Conservation (phyloP, 345 rosid species). For the Cochlearia excelsa region DNA sequence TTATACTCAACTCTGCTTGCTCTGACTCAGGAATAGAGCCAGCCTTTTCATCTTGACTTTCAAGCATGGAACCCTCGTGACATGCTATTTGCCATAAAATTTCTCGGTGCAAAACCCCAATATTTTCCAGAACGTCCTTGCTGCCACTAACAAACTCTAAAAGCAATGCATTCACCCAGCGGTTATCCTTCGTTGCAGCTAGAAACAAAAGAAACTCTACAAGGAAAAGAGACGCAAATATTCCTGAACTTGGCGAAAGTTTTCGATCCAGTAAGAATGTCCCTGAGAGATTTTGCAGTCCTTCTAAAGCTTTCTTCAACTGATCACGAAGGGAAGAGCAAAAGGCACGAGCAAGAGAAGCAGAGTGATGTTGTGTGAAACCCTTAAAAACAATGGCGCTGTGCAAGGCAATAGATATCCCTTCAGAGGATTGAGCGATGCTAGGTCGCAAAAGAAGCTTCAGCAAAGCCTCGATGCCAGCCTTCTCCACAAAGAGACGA, state of each 20-base stretch:
- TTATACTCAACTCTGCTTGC: constrained; percentile 48
- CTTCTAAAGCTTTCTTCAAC: constrained; percentile 63
- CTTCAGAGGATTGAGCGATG: constrained; percentile 93
- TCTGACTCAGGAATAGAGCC: constrained; percentile 46
- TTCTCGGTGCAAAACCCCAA: constrained; percentile 85
- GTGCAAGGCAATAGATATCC: constrained; percentile 89
- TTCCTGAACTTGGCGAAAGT: constrained; percentile 48
- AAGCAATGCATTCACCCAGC: constrained; percentile 90
- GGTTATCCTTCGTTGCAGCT: constrained; percentile 90
- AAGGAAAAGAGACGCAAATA: constrained; percentile 81
- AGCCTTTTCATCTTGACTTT: constrained; percentile 46
- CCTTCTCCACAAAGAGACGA: constrained; percentile 89
- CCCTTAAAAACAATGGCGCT: constrained; percentile 98
- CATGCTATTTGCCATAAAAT: constrained; percentile 85
- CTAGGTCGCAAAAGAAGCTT: constrained; percentile 80
- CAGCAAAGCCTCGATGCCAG: constrained; percentile 85
- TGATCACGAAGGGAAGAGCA: constrained; percentile 78
- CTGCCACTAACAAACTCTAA: constrained; percentile 76
- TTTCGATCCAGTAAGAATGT: constrained; percentile 71
- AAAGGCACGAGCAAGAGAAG: constrained; percentile 85
- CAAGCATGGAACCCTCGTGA: constrained; percentile 73
- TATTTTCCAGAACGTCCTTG: constrained; percentile 79
- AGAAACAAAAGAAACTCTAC: constrained; percentile 90
- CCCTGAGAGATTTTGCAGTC: constrained; percentile 51
- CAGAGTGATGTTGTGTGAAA: constrained; percentile 88